A percentile compares a stretch with the other conserved stretches of the same genome.
Conservation (phyloP, 345 rosid species). For the Eutrema yunnanense region DNA sequence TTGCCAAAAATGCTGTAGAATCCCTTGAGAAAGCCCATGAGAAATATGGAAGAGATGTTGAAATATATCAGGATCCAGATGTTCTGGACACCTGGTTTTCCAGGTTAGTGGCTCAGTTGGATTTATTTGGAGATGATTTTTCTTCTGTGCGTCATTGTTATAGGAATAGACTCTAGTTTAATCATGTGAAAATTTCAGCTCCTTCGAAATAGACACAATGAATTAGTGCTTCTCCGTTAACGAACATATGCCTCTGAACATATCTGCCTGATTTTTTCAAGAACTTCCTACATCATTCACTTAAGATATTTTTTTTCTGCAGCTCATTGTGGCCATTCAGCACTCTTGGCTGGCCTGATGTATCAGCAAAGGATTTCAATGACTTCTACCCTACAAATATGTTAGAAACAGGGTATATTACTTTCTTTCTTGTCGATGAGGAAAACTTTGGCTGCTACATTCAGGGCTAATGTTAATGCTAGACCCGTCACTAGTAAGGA, state of each 20-base stretch:
- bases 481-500: background rate
- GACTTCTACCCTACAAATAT: conserved; percentile 87
- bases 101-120: conserved; percentile 47
- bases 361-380: conserved; percentile 61
- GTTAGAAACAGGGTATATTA: conserved; percentile 89
- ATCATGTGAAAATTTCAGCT: background rate
- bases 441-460: conserved; percentile 3
- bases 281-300: background rate
- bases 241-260: background rate
- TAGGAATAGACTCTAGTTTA: background rate
- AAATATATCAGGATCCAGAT: conserved; percentile 93
- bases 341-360: conserved; percentile 98
- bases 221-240: background rate
- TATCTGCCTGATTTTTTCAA: background rate
- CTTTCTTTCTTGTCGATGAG: conserved; percentile 2
- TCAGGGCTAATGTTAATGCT: conserved; percentile 7
- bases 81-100: conserved; percentile 99
- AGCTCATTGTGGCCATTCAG: conserved; percentile 98
- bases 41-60: conserved; percentile 76
- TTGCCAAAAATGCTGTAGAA: conserved; percentile 71
- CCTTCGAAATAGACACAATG: background rate
- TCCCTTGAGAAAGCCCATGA: conserved; percentile 70
- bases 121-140: background rate
- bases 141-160: background rate
- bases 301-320: conserved; percentile 21